A percentile compares a stretch with the other conserved stretches of the same genome.
These are phyloP conservation scores for Backusella psychrophila DNA, from an alignment of 192 early-diverging fungal species.

Conservation along the genomic window DNA sequence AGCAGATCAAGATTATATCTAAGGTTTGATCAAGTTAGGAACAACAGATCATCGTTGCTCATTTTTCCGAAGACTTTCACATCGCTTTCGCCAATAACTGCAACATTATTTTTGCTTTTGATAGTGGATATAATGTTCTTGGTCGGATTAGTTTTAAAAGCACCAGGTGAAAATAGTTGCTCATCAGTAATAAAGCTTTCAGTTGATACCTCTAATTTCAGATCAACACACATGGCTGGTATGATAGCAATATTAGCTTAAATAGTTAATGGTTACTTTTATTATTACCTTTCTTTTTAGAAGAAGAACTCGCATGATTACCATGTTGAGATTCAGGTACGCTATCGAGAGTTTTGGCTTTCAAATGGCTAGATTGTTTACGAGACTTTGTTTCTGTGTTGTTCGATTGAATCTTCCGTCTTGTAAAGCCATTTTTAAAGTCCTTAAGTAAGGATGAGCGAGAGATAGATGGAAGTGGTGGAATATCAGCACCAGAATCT, in stretches of 20 bases:
- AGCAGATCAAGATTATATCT: neutral
- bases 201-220: neutral
- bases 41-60: neutral
- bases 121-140: neutral
- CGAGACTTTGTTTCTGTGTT: neutral
- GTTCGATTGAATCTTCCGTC: neutral
- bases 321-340: neutral
- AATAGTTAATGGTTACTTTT: neutral
- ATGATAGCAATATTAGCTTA: neutral
- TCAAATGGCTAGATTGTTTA: neutral
- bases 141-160: neutral
- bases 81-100: neutral
- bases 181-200: slow-evolving; percentile 9
- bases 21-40: neutral
- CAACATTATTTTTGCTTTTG: neutral
- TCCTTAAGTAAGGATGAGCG: slow-evolving; percentile 2
- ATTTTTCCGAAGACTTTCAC: neutral
- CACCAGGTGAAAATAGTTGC: neutral
- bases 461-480: slow-evolving; percentile 11
- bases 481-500: neutral
- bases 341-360: neutral
- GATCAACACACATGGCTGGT: neutral
- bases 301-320: neutral
- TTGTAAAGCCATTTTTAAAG: neutral
- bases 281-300: neutral